phyloP scores from a whole-genome alignment of 495 filamentous ascomycete species.

The Aspergillus nidulans region DNA sequence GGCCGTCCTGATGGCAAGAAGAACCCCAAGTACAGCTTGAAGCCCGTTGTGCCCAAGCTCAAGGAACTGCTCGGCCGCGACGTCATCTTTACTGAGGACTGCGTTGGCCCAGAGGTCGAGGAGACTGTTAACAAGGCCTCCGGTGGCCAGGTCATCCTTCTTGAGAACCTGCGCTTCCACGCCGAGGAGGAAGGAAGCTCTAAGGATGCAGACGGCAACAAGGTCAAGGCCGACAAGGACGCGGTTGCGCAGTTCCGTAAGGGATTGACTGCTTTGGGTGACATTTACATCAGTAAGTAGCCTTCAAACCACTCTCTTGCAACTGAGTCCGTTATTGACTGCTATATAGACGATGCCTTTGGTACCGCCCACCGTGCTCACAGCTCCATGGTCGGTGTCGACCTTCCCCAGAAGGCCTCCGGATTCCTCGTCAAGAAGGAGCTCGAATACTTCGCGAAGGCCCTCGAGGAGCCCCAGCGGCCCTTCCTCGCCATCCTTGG shows the following conservation, averaged over 20 bases:
- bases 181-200: conserved; percentile 93
- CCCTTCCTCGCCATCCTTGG: conserved; percentile 99
- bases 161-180: conserved; percentile 98
- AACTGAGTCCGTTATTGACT: neutral
- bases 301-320: neutral
- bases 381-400: conserved; percentile 97
- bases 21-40: conserved; percentile 89
- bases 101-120: conserved; percentile 84
- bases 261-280: conserved; percentile 88
- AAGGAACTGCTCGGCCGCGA: conserved; percentile 79
- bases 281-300: conserved; percentile 89
- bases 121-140: conserved; percentile 79
- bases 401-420: conserved; percentile 91
- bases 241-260: conserved; percentile 91
- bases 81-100: conserved; percentile 87
- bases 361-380: conserved; percentile 97
- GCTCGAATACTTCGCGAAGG: conserved; percentile 98
- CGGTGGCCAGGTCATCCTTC: conserved; percentile 78
- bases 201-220: conserved; percentile 90
- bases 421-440: conserved; percentile 99
- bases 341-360: conserved; percentile 76
- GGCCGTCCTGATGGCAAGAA: conserved; percentile 88
- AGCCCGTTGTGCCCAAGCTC: conserved; percentile 86
- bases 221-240: conserved; percentile 93
- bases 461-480: conserved; percentile 84